phyloP scores from a whole-genome alignment of 2,329 filamentous ascomycete genomes.

The Cryoendolithus antarcticus region DNA sequence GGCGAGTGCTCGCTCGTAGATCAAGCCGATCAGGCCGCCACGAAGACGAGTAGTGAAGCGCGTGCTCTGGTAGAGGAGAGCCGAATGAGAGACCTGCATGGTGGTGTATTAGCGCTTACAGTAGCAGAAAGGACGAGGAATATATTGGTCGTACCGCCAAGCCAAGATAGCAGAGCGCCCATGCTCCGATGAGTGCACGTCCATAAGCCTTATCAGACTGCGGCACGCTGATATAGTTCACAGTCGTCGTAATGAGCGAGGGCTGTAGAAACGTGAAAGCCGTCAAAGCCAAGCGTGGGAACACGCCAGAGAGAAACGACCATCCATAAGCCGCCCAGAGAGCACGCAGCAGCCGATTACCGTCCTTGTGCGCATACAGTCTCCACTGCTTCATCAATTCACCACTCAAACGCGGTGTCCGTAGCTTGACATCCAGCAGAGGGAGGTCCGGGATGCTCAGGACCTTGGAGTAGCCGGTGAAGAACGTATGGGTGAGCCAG shows the following conservation, averaged over 20 bases:
- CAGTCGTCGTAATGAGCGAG: constrained; percentile 21
- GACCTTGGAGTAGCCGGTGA: constrained; percentile 16
- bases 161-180: constrained; percentile 20
- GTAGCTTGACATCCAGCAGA: constrained; percentile 10
- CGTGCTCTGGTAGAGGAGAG: constrained; percentile 7
- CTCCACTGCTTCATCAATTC: constrained; percentile 6
- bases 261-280: constrained; percentile 27
- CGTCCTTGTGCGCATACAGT: constrained; percentile 1
- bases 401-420: constrained; percentile 5
- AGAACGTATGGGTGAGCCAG: constrained; percentile 26
- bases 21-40: constrained; percentile 8
- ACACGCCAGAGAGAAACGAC: constrained; percentile 19
- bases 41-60: constrained; percentile 12
- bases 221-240: background rate
- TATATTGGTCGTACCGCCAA: constrained; percentile 13
- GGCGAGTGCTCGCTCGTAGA: constrained; percentile 8
- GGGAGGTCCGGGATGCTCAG: constrained; percentile 15
- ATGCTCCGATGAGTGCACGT: constrained; percentile 20
- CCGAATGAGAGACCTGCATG: constrained; percentile 6
- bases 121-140: constrained; percentile 8
- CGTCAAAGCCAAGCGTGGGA: constrained; percentile 21
- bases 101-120: constrained; percentile 3
- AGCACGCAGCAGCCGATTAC: constrained; percentile 15
- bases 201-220: constrained; percentile 8
- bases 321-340: constrained; percentile 20